These are phyloP conservation scores for Mangifera indica DNA, from an alignment of 345 rosid genomes.

Conservation along the genomic window DNA sequence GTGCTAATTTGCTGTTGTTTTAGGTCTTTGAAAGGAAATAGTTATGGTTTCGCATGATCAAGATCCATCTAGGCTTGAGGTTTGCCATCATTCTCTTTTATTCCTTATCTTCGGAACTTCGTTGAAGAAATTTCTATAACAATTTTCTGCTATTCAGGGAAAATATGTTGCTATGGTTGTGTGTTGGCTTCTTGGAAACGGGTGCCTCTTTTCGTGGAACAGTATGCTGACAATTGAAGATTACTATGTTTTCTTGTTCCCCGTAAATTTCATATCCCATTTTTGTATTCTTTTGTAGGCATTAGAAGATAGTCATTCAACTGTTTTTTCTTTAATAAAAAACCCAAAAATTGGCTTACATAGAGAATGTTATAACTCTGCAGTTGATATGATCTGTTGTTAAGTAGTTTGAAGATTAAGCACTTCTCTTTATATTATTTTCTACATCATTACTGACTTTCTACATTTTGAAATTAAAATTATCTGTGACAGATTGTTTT, in stretches of 20 bases:
- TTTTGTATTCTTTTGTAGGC: background rate
- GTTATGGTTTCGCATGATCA: constrained; percentile 25
- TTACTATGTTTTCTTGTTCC: constrained; percentile 59
- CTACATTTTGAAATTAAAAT: background rate
- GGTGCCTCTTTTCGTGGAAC: constrained; percentile 85
- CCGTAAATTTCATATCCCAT: constrained; percentile 37
- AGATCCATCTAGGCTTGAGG: constrained; percentile 34
- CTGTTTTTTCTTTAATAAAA: background rate
- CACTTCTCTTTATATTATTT: background rate
- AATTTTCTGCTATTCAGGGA: constrained; percentile 43
- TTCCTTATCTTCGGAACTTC: background rate
- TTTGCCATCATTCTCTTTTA: constrained; percentile 20
- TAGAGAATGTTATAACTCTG: background rate
- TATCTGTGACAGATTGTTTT: background rate
- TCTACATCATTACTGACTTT: background rate
- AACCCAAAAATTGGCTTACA: background rate
- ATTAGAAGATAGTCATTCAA: background rate
- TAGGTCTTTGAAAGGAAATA: constrained; percentile 12
- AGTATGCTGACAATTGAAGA: constrained; percentile 80
- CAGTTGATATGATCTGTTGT: background rate
- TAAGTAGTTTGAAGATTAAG: background rate
- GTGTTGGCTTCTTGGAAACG: constrained; percentile 81
- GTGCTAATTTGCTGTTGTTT: constrained; percentile 7
- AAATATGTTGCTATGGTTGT: constrained; percentile 55
- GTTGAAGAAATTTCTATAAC: background rate